Evolutionary conservation across 192 early-diverging fungal species (phyloP), one percentile per base, ranked within the genome.

Genomic region (Gryganskiella cystojenkinii): DNA sequence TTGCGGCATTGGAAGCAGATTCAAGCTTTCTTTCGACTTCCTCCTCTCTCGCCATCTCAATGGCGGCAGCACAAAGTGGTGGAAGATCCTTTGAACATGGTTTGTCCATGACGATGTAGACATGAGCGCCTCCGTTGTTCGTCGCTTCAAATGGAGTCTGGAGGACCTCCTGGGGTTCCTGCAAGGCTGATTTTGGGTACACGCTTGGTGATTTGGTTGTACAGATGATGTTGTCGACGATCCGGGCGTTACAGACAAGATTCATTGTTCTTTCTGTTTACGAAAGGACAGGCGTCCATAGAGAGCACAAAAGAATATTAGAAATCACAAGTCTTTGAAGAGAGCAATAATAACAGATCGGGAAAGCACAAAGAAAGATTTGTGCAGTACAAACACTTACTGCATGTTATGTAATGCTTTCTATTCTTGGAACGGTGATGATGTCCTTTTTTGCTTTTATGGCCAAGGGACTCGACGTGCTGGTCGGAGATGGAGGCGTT

Each of bases 61-160:
- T 5, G 13, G 37, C 37, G 37, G 37, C 37, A 13, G 13, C 5
- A 13, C 3, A 62, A 28, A 30, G 27, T 17, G 15, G 9, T 8
- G 47, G 60, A 15, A 60, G 61, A 27, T 50, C 61, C 11, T 63
- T 63, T 7, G 58, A 46, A 37, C 43, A 60, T 25, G 58, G 58
- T 7, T 19, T 14, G 43, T 25, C 25, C 58, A 60, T 60, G 43
- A 60, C 25, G 37, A 60, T 9, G 24, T 46, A 60, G 25, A 45
- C 40, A 5, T 60, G 58, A 24, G 35, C 5, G 6, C 27, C 37
- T 5, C 37, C 37, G 13, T 40, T 40, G 37, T 40, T 40, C 5
- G 13, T 5, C 37, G 37, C 37, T 34, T 30, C 13, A 34, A n/a
- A 40, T 11, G n/a, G 50, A 10, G 24, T 10, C 20, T 22, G 10